Evolutionary conservation across 108 stramenopile species (phyloP).

Genomic region (Skeletonema marinoi): DNA sequence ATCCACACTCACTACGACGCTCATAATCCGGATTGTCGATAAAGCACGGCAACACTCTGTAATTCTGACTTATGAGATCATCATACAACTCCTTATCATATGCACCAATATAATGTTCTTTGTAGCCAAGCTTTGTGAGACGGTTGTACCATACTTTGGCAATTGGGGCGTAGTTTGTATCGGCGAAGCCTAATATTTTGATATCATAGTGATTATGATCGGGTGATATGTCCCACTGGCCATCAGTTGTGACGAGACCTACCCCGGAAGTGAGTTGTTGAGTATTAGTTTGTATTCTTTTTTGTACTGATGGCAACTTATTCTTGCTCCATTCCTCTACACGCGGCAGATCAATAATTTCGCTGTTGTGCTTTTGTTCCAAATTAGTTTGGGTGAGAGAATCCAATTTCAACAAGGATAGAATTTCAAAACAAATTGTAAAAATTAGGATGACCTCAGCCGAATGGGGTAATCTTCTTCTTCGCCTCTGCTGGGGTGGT

Average conservation of each 20-base stretch:
- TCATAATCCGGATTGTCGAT: slow-evolving; percentile 4
- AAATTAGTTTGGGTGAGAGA: too few relatives aligned
- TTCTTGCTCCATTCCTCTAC: too few relatives aligned
- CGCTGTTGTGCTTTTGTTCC: too few relatives aligned
- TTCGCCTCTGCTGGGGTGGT: too few relatives aligned
- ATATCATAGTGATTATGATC: neutral
- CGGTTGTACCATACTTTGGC: slow-evolving; percentile 49
- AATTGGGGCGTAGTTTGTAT: slow-evolving; percentile 28
- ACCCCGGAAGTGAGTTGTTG: slow-evolving; percentile 9
- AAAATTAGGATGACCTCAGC: too few relatives aligned
- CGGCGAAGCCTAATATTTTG: slow-evolving; percentile 54
- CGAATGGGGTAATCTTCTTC: too few relatives aligned
- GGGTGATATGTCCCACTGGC: slow-evolving; percentile 7
- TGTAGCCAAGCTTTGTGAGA: slow-evolving; percentile 33
- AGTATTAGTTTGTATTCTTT: too few relatives aligned
- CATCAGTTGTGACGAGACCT: slow-evolving; percentile 24
- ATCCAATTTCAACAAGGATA: too few relatives aligned
- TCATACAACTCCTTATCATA: slow-evolving; percentile 7
- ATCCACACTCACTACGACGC: too few relatives aligned
- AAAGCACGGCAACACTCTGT: slow-evolving; percentile 18
- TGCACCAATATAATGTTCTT: slow-evolving; percentile 21
- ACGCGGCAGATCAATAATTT: too few relatives aligned
- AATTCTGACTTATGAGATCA: neutral
- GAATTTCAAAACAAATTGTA: too few relatives aligned
- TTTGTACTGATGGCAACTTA: too few relatives aligned